Conservation (phyloP, 1,139 yeast genomes). For the Saccharomycopsis hybrid region DNA sequence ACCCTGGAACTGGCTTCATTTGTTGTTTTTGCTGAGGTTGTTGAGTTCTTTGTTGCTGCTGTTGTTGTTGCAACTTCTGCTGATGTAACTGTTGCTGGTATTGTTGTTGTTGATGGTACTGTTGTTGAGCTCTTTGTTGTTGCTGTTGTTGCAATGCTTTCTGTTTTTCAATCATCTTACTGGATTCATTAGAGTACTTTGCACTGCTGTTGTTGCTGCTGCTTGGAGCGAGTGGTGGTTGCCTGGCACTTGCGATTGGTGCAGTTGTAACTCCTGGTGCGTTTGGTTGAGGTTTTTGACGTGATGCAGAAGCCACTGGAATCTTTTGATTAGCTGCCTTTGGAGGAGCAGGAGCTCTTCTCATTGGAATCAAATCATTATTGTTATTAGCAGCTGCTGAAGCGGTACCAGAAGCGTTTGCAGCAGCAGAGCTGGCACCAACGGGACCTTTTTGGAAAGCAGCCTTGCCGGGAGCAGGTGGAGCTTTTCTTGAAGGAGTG, state of each 20-base stretch:
- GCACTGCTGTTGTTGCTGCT: slow-evolving; percentile 23
- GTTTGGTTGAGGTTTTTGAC: slow-evolving; percentile 11
- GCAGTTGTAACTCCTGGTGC: slow-evolving; percentile 8
- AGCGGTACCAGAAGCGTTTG: no score
- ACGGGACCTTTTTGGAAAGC: not conserved
- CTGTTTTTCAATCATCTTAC: slow-evolving; percentile 17
- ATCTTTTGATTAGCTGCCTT: slow-evolving; percentile 21
- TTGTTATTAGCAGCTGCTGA: not conserved
- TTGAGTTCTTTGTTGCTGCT: slow-evolving; percentile 22
- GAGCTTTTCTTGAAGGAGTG: slow-evolving; percentile 48
- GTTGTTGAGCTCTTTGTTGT: slow-evolving; percentile 24
- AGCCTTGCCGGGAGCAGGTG: slow-evolving; percentile 41
- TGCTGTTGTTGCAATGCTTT: slow-evolving; percentile 23
- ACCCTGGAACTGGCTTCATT: slow-evolving; percentile 12
- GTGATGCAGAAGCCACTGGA: slow-evolving; percentile 11
- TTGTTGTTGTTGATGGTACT: slow-evolving; percentile 26
- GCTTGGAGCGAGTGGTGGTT: slow-evolving; percentile 28
- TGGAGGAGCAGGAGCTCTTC: slow-evolving; percentile 45
- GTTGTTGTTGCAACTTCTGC: slow-evolving; percentile 23
- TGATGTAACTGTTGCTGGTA: slow-evolving; percentile 19
- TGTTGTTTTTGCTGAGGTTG: slow-evolving; percentile 22
- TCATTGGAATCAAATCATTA: slow-evolving; percentile 34
- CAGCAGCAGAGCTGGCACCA: no score
- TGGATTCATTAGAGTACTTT: slow-evolving; percentile 23
- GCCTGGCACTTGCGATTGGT: slow-evolving; percentile 15